Conservation (phyloP, 2,329 filamentous ascomycete genomes). For the Alternaria conjuncta region DNA sequence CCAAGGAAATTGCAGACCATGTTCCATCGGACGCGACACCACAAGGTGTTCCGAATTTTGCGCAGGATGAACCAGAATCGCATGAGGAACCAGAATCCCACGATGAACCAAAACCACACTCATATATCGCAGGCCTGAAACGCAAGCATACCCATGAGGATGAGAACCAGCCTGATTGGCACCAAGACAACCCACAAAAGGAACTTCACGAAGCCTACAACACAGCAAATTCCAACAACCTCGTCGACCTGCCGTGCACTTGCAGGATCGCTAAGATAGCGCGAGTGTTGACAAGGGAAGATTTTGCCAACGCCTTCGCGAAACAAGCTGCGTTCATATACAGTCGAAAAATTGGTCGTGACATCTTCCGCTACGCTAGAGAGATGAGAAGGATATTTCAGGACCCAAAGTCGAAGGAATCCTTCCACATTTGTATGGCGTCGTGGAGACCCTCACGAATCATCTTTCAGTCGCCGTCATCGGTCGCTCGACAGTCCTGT, state of each 20-base stretch:
- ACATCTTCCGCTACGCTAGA: conserved; percentile 1
- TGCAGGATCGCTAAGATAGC: not conserved
- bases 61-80: not conserved
- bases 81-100: not conserved
- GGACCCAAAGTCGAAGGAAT: not conserved
- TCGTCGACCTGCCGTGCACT: not conserved
- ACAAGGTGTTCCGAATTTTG: not conserved
- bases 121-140: not conserved
- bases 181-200: not conserved
- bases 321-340: not conserved
- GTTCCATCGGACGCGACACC: not conserved
- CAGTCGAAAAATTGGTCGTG: not conserved
- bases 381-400: not conserved
- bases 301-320: not conserved
- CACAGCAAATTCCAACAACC: not conserved
- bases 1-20: not conserved
- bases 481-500: not conserved
- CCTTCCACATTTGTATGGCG: not conserved
- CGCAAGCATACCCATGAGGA: conserved; percentile 5
- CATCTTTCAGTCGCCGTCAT: not conserved
- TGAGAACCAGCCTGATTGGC: not conserved
- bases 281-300: not conserved
- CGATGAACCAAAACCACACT: not conserved
- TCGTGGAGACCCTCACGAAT: not conserved
- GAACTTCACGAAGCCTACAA: not conserved